Evolutionary conservation across 1,139 yeast species (phyloP), one percentile per base, ranked within the genome.

Genomic region (Casaregolazyma suthepensis): DNA sequence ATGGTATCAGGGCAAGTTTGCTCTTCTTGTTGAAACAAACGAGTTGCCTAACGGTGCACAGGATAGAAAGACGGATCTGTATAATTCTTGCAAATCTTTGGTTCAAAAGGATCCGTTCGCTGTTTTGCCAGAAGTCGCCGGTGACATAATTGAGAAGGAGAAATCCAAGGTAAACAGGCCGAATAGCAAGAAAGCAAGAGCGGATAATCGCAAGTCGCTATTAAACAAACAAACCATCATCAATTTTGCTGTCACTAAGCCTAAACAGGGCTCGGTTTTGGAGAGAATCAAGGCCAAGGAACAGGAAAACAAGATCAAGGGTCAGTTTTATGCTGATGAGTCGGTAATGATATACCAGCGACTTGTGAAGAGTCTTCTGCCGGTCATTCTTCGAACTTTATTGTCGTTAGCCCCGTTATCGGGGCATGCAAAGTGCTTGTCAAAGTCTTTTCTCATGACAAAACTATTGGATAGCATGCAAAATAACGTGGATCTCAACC

Each of bases 231-330:
- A 48, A 53, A 46, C 56, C 13, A 51, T 29, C 17, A 45, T 38
- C 23, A 38, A 40, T n/a, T 42, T 51, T 44, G 37, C 46, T 15
- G 18, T 43, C 12, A 13, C 46, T 31, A 26, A 49, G 23, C 43
- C 46, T 15, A 54, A 56, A 38, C 50, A 50, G 5, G 65, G 64
- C 5, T 49, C 67, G 9, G 54, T 69, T 5, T 54, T 68, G 38
- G 72, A 67, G 17, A 59, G 71, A 26, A 64, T 68, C 45, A 60
- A 64, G 10, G 70, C 69, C 47, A 68, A 66, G 54, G 69, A 69
- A 51, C 59, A 59, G 10, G 59, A 58, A 1, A 56, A 54, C 12
- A 56, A 35, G 22, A 20, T 42, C 10, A 31, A 37, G 22, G 18
- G 18, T 2, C 20, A 58, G 38, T 45, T 22, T n/a, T 46, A 51